These are phyloP conservation scores for Xylariaceae sp. DNA, from an alignment of 2,329 filamentous ascomycete genomes.

Conservation along the genomic window DNA sequence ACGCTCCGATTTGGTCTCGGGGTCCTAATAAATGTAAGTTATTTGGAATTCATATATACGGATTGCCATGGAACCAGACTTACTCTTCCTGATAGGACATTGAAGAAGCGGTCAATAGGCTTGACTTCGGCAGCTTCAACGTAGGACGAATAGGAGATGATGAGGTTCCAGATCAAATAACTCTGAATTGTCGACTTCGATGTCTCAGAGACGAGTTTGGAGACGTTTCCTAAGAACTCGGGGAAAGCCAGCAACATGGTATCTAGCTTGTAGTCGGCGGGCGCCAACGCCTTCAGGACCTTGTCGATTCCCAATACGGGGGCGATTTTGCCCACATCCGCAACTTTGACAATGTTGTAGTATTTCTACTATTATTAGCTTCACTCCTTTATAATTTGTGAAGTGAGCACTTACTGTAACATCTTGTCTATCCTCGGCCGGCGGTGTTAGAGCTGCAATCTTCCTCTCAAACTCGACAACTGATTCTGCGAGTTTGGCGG, in stretches of 20 bases:
- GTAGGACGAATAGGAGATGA: conserved; percentile 46
- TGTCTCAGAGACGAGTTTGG: conserved; percentile 49
- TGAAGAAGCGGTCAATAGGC: conserved; percentile 55
- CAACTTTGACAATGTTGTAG: conserved; percentile 58
- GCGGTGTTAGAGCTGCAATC: conserved; percentile 54
- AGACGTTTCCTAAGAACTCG: conserved; percentile 54
- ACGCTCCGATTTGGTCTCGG: conserved; percentile 56
- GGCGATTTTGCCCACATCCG: conserved; percentile 49
- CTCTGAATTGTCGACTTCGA: conserved; percentile 51
- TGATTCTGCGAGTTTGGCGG: conserved; percentile 33
- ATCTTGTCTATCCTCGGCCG: conserved; percentile 53
- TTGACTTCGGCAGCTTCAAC: conserved; percentile 56
- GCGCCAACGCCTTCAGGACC: conserved; percentile 49
- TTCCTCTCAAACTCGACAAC: conserved; percentile 57
- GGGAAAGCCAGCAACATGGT: conserved; percentile 56
- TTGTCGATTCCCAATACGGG: conserved; percentile 51
- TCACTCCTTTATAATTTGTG: not conserved
- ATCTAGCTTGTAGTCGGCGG: conserved; percentile 44
- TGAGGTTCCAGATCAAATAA: conserved; percentile 61
- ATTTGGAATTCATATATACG: not conserved
- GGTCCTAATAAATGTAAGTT: conserved; percentile 38
- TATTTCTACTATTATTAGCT: conserved; percentile 42
- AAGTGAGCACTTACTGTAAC: conserved; percentile 42
- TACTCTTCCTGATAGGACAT: conserved; percentile 53
- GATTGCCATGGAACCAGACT: conserved; percentile 6